Base-by-base conservation (phyloP, 2,329 filamentous ascomycete species). In the Calonectria naviculata region DNA sequence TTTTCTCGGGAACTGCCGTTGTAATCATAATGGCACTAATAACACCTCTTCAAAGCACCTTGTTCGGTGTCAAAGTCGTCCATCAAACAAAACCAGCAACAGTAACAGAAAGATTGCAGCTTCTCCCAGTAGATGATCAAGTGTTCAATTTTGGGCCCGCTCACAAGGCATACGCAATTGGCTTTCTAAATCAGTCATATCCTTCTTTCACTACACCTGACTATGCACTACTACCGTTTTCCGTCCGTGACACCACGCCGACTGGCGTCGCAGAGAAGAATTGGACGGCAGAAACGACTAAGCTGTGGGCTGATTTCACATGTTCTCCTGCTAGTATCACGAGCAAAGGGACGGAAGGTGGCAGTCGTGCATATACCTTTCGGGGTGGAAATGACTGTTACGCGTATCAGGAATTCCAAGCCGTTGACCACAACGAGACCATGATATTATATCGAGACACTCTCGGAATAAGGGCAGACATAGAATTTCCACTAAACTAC, bases 21-120 rank as follows among this genome's bases (percentile, higher is more conserved):
- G 79, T 92, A 0, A 49, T 90, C 0, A 83, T 91, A 0, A 87
- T 89, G 5, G 91, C 87, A 87, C 80, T 85, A 0, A 71, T 92
- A 0, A 90, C 89, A 0, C 90, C 90, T 0, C 74, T 87, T 0
- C 89, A 91, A 74, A 85, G 87, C 26, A 85, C 88, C n/a, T 84
- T 91, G 0, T 87, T 92, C 7, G 86, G 87, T 0, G 82, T 80
- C 0, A 76, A 78, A 0, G 76, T 75, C 0, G 77, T 88, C 0
- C 75, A 54, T 0, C 77, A 80, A 2, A 77, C 71, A 0, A 60
- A 75, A 0, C 3, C 28, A 0, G 17, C 71, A 0, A 26, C 24
- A 0, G 68, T 81, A 8, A 3, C 12, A 0, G 67, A 19, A 0
- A 65, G 72, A 1, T 71, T 76, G 0, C 67, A 68, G 1, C 52